These are phyloP conservation scores for Aphanomyces invadans DNA, from an alignment of 352 stramenopile species.

Conservation along the genomic window DNA sequence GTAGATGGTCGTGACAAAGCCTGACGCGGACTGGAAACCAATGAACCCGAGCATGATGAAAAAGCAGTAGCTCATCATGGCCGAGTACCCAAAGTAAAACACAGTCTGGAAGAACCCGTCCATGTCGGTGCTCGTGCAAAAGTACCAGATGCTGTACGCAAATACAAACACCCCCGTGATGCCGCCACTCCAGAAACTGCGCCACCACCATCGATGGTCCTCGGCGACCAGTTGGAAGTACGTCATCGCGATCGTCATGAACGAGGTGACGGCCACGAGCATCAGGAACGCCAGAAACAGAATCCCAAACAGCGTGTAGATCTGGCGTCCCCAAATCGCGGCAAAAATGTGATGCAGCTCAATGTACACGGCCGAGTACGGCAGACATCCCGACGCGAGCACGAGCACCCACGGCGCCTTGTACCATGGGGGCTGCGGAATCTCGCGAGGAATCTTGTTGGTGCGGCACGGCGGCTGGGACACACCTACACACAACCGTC, in stretches of 20 bases:
- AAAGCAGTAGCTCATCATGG: constrained; percentile 94
- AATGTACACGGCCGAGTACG: constrained; percentile 98
- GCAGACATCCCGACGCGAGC: constrained; percentile 91
- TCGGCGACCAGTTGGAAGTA: constrained; percentile 97
- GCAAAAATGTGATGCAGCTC: constrained; percentile 98
- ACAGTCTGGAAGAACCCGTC: constrained; percentile 91
- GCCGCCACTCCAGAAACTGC: constrained; percentile 90
- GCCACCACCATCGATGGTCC: constrained; percentile 98
- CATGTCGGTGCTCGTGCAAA: constrained; percentile 92
- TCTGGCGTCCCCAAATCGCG: constrained; percentile 96
- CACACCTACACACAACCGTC: constrained; percentile 23
- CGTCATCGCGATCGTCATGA: constrained; percentile 95
- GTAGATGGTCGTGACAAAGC: constrained; percentile 98
- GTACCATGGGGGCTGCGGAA: constrained; percentile 88
- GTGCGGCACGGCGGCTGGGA: constrained; percentile 94
- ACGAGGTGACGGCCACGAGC: constrained; percentile 93
- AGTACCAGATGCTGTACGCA: constrained; percentile 94
- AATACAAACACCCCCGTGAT: constrained; percentile 95
- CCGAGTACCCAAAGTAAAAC: constrained; percentile 98
- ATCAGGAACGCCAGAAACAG: constrained; percentile 94
- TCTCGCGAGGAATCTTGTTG: constrained; percentile 93
- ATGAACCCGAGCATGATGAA: constrained; percentile 97
- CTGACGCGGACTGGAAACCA: constrained; percentile 92
- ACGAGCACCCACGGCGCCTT: constrained; percentile 77
- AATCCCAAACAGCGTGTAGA: constrained; percentile 98